Conservation (phyloP, 495 filamentous ascomycete genomes). For the Pyrenula aspistea region DNA sequence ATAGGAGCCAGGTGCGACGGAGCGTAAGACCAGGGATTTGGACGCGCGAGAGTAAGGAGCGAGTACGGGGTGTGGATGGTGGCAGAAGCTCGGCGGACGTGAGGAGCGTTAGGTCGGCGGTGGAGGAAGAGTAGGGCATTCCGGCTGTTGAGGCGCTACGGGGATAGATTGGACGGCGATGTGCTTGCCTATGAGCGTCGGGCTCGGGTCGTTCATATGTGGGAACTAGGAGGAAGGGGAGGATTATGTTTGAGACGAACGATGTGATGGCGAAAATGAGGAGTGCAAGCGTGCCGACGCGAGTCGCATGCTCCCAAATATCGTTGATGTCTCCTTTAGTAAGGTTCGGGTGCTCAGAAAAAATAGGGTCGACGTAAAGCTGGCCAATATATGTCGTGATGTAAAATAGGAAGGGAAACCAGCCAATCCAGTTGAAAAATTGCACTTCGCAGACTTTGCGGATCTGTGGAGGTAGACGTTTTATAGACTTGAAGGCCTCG, state of each 20-base stretch:
- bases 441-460: constrained; percentile 75
- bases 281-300: constrained; percentile 71
- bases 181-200: not conserved
- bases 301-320: constrained; percentile 71
- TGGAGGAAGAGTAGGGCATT: constrained; percentile 3
- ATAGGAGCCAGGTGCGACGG: constrained; percentile 71
- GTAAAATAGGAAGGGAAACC: constrained; percentile 93
- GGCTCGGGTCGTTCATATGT: constrained; percentile 35
- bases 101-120: not conserved
- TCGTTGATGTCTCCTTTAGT: constrained; percentile 58
- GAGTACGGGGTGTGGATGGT: not conserved
- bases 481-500: constrained; percentile 63
- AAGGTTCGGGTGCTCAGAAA: constrained; percentile 64
- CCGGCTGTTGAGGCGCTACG: not conserved
- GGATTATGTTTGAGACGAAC: constrained; percentile 62
- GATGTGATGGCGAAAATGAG: constrained; percentile 79
- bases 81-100: not conserved
- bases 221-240: constrained; percentile 72
- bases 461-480: constrained; percentile 65
- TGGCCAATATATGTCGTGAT: constrained; percentile 85
- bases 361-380: constrained; percentile 72
- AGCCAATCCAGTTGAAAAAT: constrained; percentile 84
- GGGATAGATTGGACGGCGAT: not conserved
- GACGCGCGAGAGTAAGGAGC: constrained; percentile 37
- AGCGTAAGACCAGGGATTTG: constrained; percentile 73